Evolutionary conservation across 2,329 filamentous ascomycete species (phyloP), one percentile per base, ranked within the genome.

Genomic region (Elsinoe fawcettii): DNA sequence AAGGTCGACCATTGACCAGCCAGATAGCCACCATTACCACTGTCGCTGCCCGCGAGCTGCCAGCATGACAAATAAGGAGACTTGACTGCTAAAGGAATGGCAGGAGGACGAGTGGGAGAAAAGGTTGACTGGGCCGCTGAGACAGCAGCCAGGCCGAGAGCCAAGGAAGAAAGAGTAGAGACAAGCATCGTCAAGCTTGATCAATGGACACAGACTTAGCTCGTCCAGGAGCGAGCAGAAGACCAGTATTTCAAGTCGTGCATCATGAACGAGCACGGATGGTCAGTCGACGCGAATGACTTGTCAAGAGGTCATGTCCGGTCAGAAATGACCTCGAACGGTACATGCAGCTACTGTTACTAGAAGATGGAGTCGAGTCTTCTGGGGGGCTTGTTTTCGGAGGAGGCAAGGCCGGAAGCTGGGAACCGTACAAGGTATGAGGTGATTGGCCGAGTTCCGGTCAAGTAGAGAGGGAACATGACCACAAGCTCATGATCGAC

Each of bases 41-140:
- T 81, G 66, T 83, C 76, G 25, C 74, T 80, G 1, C 83, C 84
- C 8, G 78, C 66, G 27, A 80, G 72, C 41, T 86, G 75, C 85
- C 86, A 89, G 12, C 83, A 80, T 66, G 81, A 89, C 14, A 91
- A 71, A 63, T 91, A 92, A 0, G 88, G 88, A 8, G 83, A 86
- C 60, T 82, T 83, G 44, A 91, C 87, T 43, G 86, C 86, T 32
- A 92, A 71, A 11, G 88, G 87, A 25, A 87, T 75, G 1, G 86
- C 79, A 14, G 86, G 86, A 41, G 85, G 85, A 5, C 83, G 77
- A 34, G 81, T 79, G 32, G 85, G 85, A 34, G 72, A 75, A 66
- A 87, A 88, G 1, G 75, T 81, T 8, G 83, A 86, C 46, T 68
- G 59, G 4, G 57, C 62, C 3, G 25, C 34, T 25, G 23, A 22